Percentiles rank a stretch among this genome's conserved stretches.
phyloP scores from a whole-genome alignment of 1,284 basidiomycete species.

The Coniophora puteana region DNA sequence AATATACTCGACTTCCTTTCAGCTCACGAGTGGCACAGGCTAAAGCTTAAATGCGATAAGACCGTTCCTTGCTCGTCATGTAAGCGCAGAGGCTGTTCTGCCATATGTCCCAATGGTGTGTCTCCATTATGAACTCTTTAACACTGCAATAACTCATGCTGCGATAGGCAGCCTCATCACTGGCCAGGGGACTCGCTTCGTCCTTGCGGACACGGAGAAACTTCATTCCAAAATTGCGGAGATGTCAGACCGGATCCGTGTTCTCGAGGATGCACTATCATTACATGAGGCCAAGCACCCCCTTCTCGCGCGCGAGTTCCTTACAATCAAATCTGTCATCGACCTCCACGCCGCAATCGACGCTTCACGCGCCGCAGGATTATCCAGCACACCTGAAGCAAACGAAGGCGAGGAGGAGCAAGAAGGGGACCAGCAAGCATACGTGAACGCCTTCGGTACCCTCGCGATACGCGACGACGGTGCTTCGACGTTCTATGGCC shows the following conservation, averaged over 20 bases:
- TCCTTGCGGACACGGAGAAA: constrained; percentile 74
- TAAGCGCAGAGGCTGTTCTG: constrained; percentile 67
- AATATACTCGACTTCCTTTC: not conserved
- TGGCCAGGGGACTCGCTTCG: constrained; percentile 75
- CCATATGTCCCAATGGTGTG: constrained; percentile 70
- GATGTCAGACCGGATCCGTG: constrained; percentile 74
- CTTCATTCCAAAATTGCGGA: constrained; percentile 67
- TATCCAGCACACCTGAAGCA: too few species aligned
- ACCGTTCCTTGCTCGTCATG: constrained; percentile 73
- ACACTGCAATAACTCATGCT: not conserved
- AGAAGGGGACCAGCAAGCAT: constrained; percentile 41
- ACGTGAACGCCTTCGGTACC: constrained; percentile 61
- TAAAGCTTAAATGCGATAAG: constrained; percentile 77
- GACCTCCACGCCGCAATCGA: constrained; percentile 54
- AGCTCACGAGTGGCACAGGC: constrained; percentile 28
- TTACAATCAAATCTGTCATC: constrained; percentile 67
- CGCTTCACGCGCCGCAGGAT: constrained; percentile 26
- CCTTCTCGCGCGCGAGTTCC: constrained; percentile 55
- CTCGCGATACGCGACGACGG: constrained; percentile 61
- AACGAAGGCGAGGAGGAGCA: constrained; percentile 22
- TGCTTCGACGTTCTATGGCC: constrained; percentile 60
- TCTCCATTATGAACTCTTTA: constrained; percentile 6
- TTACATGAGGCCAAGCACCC: constrained; percentile 60
- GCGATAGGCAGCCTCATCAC: constrained; percentile 48
- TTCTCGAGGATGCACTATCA: constrained; percentile 71